Percentiles rank a stretch among this genome's conserved stretches.
Conservation (phyloP, 176 grass and related monocot genomes). For the Saccharum officinarum region DNA sequence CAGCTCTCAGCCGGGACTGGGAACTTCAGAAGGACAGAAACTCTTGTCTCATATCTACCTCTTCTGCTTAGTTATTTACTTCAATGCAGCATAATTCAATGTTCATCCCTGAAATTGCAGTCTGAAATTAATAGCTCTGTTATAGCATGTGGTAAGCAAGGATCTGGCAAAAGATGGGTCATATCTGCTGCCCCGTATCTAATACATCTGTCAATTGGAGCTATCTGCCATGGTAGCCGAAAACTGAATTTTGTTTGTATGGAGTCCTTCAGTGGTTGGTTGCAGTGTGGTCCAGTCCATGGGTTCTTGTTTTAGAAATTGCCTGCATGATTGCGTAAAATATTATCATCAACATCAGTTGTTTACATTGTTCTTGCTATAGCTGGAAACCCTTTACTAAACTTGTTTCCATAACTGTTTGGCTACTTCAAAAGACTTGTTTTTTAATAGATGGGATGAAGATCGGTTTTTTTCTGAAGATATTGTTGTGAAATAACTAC, state of each 20-base stretch:
- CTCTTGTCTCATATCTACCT: slow-evolving; percentile 24
- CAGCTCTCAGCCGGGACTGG: slow-evolving; percentile 21
- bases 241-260: slow-evolving; percentile 38
- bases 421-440: background rate
- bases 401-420: background rate
- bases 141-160: slow-evolving; percentile 55
- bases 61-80: slow-evolving; percentile 16
- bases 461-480: background rate
- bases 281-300: slow-evolving; percentile 25
- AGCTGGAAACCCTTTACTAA: background rate
- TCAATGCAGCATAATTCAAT: slow-evolving; percentile 29
- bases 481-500: background rate
- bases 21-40: slow-evolving; percentile 11
- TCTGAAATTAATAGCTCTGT: slow-evolving; percentile 37
- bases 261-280: background rate
- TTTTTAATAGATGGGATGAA: background rate
- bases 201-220: slow-evolving; percentile 47
- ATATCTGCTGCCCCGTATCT: slow-evolving; percentile 33
- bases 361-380: background rate
- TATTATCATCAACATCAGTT: background rate
- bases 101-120: slow-evolving; percentile 38
- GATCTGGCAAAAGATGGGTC: slow-evolving; percentile 49
- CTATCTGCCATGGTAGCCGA: slow-evolving; percentile 16
- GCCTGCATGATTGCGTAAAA: background rate
- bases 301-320: background rate